Evolutionary conservation across 192 early-diverging fungal genomes (phyloP).

Genomic region (Ambispora gerdemannii): DNA sequence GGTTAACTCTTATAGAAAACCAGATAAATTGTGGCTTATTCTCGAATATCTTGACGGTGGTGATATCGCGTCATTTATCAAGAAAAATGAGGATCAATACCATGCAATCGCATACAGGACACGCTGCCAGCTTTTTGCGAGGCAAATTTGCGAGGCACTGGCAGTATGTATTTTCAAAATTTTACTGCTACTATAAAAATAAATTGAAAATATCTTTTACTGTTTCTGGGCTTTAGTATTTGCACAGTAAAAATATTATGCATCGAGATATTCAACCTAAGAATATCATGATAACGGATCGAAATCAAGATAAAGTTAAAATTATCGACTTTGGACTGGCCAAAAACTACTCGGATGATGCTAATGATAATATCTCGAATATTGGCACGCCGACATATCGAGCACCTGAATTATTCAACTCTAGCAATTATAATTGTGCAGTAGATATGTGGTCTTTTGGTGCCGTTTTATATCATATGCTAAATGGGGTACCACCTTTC

Average conservation of each 20-base stretch:
- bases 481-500: slow-evolving; percentile 85
- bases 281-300: not conserved
- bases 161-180: not conserved
- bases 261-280: slow-evolving; percentile 1
- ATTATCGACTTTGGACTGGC: slow-evolving; percentile 6
- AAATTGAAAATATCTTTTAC: not conserved
- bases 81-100: not conserved
- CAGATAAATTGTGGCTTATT: not conserved
- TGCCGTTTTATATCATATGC: slow-evolving; percentile 88
- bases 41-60: not conserved
- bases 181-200: not conserved
- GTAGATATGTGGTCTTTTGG: slow-evolving; percentile 97
- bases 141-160: not conserved
- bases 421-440: slow-evolving; percentile 81
- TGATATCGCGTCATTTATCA: not conserved
- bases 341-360: not conserved
- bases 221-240: not conserved
- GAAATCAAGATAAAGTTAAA: not conserved
- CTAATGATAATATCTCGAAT: not conserved
- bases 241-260: not conserved
- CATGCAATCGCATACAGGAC: not conserved
- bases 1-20: not conserved
- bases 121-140: not conserved
- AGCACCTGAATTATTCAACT: not conserved
- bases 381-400: not conserved